Evolutionary conservation across 2,329 filamentous ascomycete species (phyloP), one percentile per base, ranked within the genome.

Genomic region (Xylariaceae sp.): DNA sequence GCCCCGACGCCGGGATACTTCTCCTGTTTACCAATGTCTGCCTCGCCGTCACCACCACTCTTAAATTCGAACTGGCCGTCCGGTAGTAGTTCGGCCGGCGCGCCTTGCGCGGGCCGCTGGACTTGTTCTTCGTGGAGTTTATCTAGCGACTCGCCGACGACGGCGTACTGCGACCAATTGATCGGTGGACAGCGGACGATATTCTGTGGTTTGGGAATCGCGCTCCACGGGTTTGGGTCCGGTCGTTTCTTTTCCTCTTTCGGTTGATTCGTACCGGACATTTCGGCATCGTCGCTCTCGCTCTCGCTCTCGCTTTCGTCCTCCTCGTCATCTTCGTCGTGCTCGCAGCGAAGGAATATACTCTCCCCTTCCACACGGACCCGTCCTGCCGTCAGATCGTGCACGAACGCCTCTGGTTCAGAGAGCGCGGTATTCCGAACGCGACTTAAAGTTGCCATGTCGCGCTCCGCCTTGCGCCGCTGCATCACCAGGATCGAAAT

Each of bases 141-240:
- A 73, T 97, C 91, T 41, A 97, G 79, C 1, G 90, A 85, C 61
- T 90, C 88, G 53, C 91, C 92, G 2, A 94, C 86, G n/a, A 97
- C 81, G 67, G 90, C 90, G 73, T 97, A 97, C 71, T 96, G 92
- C 10, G 87, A 85, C 93, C 93, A 97, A 77, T 97, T 96, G 69
- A 97, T 87, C 7, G 90, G 88, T 7, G 93, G 93, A 76, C 88
- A 91, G 47, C 92, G 86, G 30, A 95, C 87, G 0, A 97, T 78
- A 66, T 89, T 89, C 73, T 97, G 93, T 5, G 89, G 85, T 11
- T 82, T 82, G 0, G 92, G 92, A 11, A 97, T 82, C 15, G 76
- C 76, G 2, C 83, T 78, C 77, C 92, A 92, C 2, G 54, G 58
- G 2, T 76, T 70, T 60, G 64, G 61, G 7, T 41, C 56, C 4